Evolutionary conservation across 768 basidiomycete species (phyloP), one percentile per base, ranked within the genome.

Genomic region (Lyophyllum semitale): DNA sequence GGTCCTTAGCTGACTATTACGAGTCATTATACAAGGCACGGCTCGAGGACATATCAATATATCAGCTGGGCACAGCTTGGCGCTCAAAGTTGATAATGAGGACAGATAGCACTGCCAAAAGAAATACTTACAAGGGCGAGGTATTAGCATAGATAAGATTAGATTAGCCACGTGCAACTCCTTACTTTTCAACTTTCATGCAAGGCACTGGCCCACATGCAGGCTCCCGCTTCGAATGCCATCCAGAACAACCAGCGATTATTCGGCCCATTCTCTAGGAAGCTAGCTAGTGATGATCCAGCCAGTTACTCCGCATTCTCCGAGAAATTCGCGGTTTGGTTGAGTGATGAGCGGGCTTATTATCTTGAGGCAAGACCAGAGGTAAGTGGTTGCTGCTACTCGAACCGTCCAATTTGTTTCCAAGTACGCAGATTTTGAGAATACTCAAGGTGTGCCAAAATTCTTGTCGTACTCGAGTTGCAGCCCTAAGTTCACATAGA

Each of bases 271-370:
- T 73, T 74, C 50, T 66, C 68, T 20, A 63, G 54, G 35, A 76
- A 66, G 52, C 66, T 78, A 27, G 58, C 64, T 2, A 65, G 68
- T 44, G 54, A 63, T 23, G 65, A 78, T 40, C 46, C 54, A 12
- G 40, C 53, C 8, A 53, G 46, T 1, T 79, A 68, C 50, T 44
- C 41, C 17, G 45, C 44, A 0, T 66, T 66, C 48, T 64, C 75
- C 6, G 61, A 62, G 17, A 83, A 76, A 62, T 65, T 84, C 18
- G 66, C 71, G 1, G 5, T n/a, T 2, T 85, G 81, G 82, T 62
- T 83, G 38, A 45, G 62, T 23, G 75, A 77, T 48, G 70, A 73
- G 38, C 77, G 76, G 58, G 84, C 83, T 1, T 85, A 85, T 60
- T 85, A 85, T 61, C 44, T 64, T 0, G 70, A 57, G 29, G 84